Evolutionary conservation across 1,284 basidiomycete genomes (phyloP).

Genomic region (Bjerkandera adusta): DNA sequence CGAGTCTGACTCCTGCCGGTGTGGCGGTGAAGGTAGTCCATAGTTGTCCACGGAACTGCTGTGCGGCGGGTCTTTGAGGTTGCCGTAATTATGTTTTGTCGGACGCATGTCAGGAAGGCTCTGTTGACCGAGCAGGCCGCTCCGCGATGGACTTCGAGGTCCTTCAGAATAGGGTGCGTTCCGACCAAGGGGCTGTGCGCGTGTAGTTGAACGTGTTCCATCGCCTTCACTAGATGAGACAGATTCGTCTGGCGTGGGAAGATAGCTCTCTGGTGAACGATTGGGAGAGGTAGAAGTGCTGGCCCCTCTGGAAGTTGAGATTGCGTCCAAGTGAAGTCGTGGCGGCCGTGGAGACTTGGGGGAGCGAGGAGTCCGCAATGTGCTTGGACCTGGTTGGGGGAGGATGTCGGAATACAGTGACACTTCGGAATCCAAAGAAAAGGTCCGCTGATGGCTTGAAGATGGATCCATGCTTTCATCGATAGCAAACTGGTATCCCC

Average conservation of each 20-base stretch:
- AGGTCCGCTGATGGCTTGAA: slow-evolving; percentile 49
- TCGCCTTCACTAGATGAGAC: slow-evolving; percentile 34
- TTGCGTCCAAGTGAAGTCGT: slow-evolving; percentile 48
- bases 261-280: slow-evolving; percentile 53
- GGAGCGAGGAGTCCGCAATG: slow-evolving; percentile 17
- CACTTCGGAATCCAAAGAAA: slow-evolving; percentile 60
- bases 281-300: slow-evolving; percentile 42
- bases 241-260: slow-evolving; percentile 59
- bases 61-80: not conserved
- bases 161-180: slow-evolving; percentile 56
- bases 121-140: slow-evolving; percentile 65
- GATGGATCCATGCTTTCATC: slow-evolving; percentile 9
- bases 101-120: slow-evolving; percentile 86
- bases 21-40: slow-evolving; percentile 39
- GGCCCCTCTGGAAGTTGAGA: slow-evolving; percentile 34
- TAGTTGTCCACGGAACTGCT: slow-evolving; percentile 33
- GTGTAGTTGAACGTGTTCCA: slow-evolving; percentile 17
- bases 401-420: slow-evolving; percentile 44
- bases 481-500: slow-evolving; percentile 6
- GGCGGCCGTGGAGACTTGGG: slow-evolving; percentile 45
- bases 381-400: slow-evolving; percentile 8
- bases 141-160: slow-evolving; percentile 32
- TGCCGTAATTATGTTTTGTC: slow-evolving; percentile 37
- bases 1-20: slow-evolving; percentile 44
- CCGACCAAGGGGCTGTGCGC: slow-evolving; percentile 44